phyloP scores from a whole-genome alignment of 805 yeast genomes.

The Schwanniomyces sp. region DNA sequence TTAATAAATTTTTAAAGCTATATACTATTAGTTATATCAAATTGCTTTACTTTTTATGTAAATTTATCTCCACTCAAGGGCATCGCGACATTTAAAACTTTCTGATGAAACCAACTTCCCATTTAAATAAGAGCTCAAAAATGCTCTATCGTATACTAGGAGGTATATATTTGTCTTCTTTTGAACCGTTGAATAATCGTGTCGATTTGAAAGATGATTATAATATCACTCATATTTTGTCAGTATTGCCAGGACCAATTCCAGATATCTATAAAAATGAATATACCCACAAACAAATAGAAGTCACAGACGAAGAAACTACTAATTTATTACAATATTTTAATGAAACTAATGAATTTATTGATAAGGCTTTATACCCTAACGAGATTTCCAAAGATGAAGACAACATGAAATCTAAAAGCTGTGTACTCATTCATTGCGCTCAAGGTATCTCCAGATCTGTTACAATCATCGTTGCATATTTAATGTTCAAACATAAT shows the following conservation, averaged over 20 bases:
- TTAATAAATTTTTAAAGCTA: no score
- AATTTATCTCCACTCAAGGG: neutral
- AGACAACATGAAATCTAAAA: slow-evolving; percentile 29
- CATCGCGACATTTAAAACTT: neutral
- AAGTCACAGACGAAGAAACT: slow-evolving; percentile 69
- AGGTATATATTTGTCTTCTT: slow-evolving; percentile 72
- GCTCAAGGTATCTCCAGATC: slow-evolving; percentile 55
- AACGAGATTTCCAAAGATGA: slow-evolving; percentile 8
- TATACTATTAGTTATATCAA: no score
- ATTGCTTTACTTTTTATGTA: no score
- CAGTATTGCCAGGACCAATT: slow-evolving; percentile 64
- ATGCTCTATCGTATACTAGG: slow-evolving; percentile 52
- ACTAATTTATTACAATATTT: slow-evolving; percentile 66
- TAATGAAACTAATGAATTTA: slow-evolving; percentile 61
- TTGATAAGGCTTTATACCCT: slow-evolving; percentile 57
- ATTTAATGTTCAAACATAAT: slow-evolving; percentile 52
- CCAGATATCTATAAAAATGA: slow-evolving; percentile 48
- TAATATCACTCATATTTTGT: slow-evolving; percentile 69
- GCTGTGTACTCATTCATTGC: slow-evolving; percentile 52
- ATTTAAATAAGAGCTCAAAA: no score
- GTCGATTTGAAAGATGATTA: slow-evolving; percentile 50
- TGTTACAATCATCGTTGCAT: slow-evolving; percentile 45
- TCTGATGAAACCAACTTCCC: no score
- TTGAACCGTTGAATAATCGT: slow-evolving; percentile 59
- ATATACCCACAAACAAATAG: slow-evolving; percentile 59